Base-by-base conservation (phyloP, 441 rosid genomes). In the Arabidopsis lyrata region DNA sequence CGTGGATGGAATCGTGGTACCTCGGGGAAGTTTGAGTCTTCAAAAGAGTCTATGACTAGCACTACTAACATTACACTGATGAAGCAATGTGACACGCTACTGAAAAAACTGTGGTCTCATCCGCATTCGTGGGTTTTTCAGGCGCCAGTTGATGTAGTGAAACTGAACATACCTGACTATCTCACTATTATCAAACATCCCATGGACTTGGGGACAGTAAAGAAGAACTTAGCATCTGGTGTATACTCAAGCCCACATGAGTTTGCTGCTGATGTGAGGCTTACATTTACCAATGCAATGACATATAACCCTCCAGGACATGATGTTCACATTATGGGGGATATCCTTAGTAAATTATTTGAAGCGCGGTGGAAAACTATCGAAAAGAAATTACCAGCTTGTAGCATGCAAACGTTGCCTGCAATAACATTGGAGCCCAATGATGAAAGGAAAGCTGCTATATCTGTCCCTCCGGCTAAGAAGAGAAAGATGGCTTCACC, bases 241-340 rank as follows among this genome's bases (percentile, higher is more conserved):
- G 56, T 70, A 24, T 88, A 88, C 76, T 81, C 85, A 52, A 85
- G 83, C 77, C 91, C 88, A 5, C 70, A 76, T 77, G 93, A 88
- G 71, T 85, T 88, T 75, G 81, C 72, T 68, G 78, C 83, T 77
- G 93, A 88, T 64, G 89, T 85, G 68, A 84, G 86, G 72, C 90
- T 86, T 49, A 86, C 91, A 13, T 88, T 88, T 71, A 74, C 73
- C 60, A 88, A 88, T 78, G 90, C 93, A 59, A 88, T 84, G 91
- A 86, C 85, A 10, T 89, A 89, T 76, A 89, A 89, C 68, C 90
- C 90, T 22, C 82, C 89, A n/a, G 86, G 86, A 35, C 88, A 89
- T 72, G 86, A 89, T 73, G 82, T 85, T 70, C 84, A 89, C 67
- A 16, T 84, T 66, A 89, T 89, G 94, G 91, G 90, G 42, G 90